phyloP scores from a whole-genome alignment of 2,329 filamentous ascomycete species.

The Aotearoamyces nothofagi region DNA sequence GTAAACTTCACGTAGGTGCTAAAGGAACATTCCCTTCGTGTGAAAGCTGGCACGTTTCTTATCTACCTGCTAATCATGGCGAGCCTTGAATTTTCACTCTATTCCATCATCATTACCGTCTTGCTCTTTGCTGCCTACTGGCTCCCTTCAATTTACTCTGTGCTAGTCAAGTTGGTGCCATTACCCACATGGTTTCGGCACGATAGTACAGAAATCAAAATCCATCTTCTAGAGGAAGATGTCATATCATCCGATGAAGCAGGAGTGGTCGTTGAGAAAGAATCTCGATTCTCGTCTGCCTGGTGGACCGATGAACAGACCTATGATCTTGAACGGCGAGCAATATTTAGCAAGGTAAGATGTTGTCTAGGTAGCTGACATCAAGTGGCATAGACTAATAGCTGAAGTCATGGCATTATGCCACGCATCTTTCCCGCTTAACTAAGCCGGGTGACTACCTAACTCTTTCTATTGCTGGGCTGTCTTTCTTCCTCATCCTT shows the following conservation, averaged over 20 bases:
- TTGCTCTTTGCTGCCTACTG: not conserved
- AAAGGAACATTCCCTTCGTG: too few relatives aligned
- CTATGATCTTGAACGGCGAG: not conserved
- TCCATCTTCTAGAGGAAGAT: not conserved
- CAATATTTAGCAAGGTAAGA: not conserved
- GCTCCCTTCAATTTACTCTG: not conserved
- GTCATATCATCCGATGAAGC: not conserved
- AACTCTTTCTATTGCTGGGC: slow-evolving; percentile 13
- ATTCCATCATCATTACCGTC: not conserved
- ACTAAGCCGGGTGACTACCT: slow-evolving; percentile 17
- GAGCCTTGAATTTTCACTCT: not conserved
- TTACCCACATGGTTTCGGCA: not conserved
- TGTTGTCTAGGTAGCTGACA: too few relatives aligned
- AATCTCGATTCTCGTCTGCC: not conserved
- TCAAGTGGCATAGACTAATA: too few relatives aligned
- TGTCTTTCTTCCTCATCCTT: slow-evolving; percentile 15
- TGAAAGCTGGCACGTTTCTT: too few relatives aligned
- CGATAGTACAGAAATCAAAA: not conserved
- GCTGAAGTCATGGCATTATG: slow-evolving; percentile 15
- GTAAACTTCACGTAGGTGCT: too few relatives aligned
- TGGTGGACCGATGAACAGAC: not conserved
- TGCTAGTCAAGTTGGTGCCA: not conserved
- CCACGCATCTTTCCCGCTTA: slow-evolving; percentile 12
- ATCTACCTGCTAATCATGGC: too few relatives aligned
- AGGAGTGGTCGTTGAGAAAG: not conserved